Evolutionary conservation across 2,329 filamentous ascomycete genomes (phyloP), one percentile per base, ranked within the genome.

Genomic region (Biscogniauxia mediterranea): DNA sequence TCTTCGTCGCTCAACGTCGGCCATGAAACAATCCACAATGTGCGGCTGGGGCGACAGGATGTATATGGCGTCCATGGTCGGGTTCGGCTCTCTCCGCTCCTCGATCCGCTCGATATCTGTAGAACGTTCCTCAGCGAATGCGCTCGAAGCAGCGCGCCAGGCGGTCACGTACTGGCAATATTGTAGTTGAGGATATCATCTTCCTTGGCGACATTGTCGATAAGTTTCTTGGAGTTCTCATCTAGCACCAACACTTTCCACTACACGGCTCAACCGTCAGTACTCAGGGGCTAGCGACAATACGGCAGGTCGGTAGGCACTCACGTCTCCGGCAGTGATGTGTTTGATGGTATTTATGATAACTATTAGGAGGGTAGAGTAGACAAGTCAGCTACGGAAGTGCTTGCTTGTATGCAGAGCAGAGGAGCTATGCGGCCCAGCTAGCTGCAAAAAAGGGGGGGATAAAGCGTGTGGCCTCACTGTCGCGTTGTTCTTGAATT

Each of bases 181-280:
- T 97, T 97, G 78, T 93, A 88, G 75, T 96, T 96, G 78, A 99
- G 89, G 68, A 99, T 96, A 72, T 97, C 92, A 85, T 99, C 94
- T 81, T 97, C 91, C 72, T 92, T 94, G 74, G 94, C 86, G 54
- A 92, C 90, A 81, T 94, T 96, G 78, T 96, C 89, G 70, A 99
- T 84, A 70, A 99, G 85, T 76, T 90, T 93, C 75, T 89, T 89
- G 74, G 92, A 93, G 60, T 82, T 83, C 68, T 91, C 88, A 78
- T 99, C 95, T 71, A 97, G 82, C 57, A 99, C 89, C 69, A 99
- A 81, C 68, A 97, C 91, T 85, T 98, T 99, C 95, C 95, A 99
- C 93, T 97, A 67, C 58, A 59, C 52, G 53, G 20, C 21, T 4
- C 4, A 28, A 0, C 38, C n/a, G 52, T 66, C 49, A 62, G 63